A percentile compares a stretch with the other conserved stretches of the same genome.
Conservation (phyloP, 306 rosid genomes). For the Aeschynomene evenia region DNA sequence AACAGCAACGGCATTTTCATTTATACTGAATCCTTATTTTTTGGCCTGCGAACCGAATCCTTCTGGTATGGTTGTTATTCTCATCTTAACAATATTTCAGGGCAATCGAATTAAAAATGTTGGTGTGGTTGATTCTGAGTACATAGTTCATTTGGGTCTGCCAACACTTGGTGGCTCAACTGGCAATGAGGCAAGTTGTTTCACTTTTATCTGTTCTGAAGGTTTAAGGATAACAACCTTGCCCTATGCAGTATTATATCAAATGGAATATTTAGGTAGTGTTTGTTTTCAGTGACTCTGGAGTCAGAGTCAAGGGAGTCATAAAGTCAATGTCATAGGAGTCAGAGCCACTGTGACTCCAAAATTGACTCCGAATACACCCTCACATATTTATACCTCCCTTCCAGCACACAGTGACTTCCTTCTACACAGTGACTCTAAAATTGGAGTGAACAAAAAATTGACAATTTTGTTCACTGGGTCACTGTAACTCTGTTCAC, state of each 20-base stretch:
- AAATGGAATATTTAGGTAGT: too few species aligned
- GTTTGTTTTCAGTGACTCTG: too few species aligned
- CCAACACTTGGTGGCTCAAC: conserved; percentile 85
- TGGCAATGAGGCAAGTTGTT: conserved; percentile 52
- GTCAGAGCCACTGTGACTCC: too few species aligned
- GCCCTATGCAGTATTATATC: not conserved
- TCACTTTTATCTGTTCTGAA: not conserved
- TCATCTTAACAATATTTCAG: conserved; percentile 44
- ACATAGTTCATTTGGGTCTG: conserved; percentile 80
- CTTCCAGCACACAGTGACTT: too few species aligned
- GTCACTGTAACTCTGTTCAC: too few species aligned
- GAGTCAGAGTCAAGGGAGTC: too few species aligned
- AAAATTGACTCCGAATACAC: too few species aligned
- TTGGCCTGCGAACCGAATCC: not conserved
- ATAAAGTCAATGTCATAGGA: too few species aligned
- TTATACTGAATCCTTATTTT: not conserved
- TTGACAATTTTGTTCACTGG: too few species aligned
- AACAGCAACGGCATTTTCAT: conserved; percentile 9
- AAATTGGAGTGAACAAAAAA: too few species aligned
- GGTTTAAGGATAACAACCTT: not conserved
- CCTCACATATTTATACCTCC: too few species aligned
- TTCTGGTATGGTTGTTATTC: conserved; percentile 21
- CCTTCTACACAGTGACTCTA: too few species aligned
- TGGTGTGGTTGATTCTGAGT: conserved; percentile 83
- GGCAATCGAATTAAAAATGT: conserved; percentile 74